phyloP scores from a whole-genome alignment of 2,329 filamentous ascomycete species.

The Sclerotinia borealis region DNA sequence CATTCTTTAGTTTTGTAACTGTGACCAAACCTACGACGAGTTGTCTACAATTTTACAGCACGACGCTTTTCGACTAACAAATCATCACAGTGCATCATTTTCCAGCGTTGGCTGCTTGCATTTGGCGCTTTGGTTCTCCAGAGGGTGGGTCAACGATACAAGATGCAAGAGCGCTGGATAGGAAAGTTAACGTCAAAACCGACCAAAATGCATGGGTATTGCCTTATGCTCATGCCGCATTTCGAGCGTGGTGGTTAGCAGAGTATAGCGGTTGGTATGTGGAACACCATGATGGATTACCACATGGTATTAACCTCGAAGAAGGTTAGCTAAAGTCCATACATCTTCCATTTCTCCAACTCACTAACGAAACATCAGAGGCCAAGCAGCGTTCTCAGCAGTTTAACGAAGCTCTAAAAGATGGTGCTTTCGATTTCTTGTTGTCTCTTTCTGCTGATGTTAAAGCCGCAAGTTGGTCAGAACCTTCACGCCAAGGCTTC shows the following conservation, averaged over 20 bases:
- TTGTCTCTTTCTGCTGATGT: slow-evolving; percentile 78
- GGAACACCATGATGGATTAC: slow-evolving; percentile 57
- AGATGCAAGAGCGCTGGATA: slow-evolving; percentile 65
- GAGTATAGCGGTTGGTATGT: slow-evolving; percentile 90
- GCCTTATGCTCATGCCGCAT: slow-evolving; percentile 69
- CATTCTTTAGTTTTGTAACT: background rate
- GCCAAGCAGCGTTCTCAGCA: slow-evolving; percentile 63
- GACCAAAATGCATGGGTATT: slow-evolving; percentile 68
- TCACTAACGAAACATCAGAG: slow-evolving; percentile 40
- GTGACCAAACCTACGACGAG: background rate
- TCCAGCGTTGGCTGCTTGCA: slow-evolving; percentile 70
- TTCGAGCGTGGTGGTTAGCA: slow-evolving; percentile 80
- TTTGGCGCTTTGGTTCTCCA: slow-evolving; percentile 71
- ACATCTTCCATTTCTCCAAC: background rate
- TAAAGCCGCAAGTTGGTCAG: slow-evolving; percentile 76
- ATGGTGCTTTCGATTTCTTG: slow-evolving; percentile 89
- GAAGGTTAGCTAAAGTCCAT: slow-evolving; percentile 36
- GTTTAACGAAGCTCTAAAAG: slow-evolving; percentile 72
- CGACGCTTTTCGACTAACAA: slow-evolving; percentile 17
- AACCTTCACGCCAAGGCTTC: slow-evolving; percentile 77
- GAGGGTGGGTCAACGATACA: slow-evolving; percentile 63
- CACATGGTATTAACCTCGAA: slow-evolving; percentile 58
- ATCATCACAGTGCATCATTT: slow-evolving; percentile 65
- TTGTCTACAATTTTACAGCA: background rate
- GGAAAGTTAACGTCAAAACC: slow-evolving; percentile 56